Evolutionary conservation across 1,139 yeast genomes (phyloP).

Genomic region (Yamadazyma aaseri): DNA sequence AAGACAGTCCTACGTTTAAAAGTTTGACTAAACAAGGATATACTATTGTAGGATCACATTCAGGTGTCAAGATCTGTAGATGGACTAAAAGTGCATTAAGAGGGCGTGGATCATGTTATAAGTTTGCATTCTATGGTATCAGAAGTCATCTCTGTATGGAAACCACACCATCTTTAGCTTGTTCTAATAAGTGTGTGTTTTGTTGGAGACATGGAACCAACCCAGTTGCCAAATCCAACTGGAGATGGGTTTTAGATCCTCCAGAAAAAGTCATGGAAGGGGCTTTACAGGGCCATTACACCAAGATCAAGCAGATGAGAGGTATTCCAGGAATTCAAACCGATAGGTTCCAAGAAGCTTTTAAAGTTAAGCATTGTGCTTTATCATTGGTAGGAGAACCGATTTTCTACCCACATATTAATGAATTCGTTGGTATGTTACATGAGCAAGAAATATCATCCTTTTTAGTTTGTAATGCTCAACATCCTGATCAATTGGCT

Average conservation of each 20-base stretch:
- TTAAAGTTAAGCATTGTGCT: conserved; percentile 87
- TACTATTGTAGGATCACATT: conserved; percentile 89
- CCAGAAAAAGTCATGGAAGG: conserved; percentile 84
- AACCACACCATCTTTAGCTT: conserved; percentile 88
- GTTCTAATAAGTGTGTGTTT: conserved; percentile 93
- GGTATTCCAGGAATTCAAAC: conserved; percentile 95
- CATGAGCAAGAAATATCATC: conserved; percentile 80
- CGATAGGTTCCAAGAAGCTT: conserved; percentile 88
- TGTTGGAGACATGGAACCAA: conserved; percentile 98
- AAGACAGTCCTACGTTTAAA: conserved; percentile 84
- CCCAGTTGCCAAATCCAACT: conserved; percentile 87
- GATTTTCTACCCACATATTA: conserved; percentile 87
- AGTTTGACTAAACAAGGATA: conserved; percentile 92
- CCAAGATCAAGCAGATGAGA: conserved; percentile 88
- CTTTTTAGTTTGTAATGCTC: conserved; percentile 92
- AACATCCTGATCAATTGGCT: conserved; percentile 83
- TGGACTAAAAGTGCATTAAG: conserved; percentile 96
- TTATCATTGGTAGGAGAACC: conserved; percentile 93
- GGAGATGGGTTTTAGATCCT: conserved; percentile 95
- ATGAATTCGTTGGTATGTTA: conserved; percentile 75
- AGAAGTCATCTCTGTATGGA: conserved; percentile 93
- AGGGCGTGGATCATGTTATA: conserved; percentile 93
- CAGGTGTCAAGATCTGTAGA: conserved; percentile 92
- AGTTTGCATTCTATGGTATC: conserved; percentile 89
- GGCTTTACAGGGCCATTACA: conserved; percentile 85